phyloP scores from a whole-genome alignment of 108 stramenopile species.

The Cyclotella choctawhatcheeana region DNA sequence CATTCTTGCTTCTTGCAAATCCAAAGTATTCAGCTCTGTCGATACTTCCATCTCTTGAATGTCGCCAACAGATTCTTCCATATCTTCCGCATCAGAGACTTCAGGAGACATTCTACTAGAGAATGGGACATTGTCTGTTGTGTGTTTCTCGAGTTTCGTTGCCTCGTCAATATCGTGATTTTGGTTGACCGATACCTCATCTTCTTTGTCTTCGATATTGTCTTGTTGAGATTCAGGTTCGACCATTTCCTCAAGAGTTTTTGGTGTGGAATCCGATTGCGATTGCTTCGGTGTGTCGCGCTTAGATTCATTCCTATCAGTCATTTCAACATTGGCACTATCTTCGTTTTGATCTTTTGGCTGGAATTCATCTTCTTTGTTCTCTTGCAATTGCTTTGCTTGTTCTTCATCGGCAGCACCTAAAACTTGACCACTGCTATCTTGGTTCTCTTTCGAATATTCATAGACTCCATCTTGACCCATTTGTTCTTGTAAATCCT shows the following conservation, averaged over 20 bases:
- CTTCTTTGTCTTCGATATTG: constrained; percentile 21
- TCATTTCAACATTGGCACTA: constrained; percentile 21
- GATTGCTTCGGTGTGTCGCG: constrained; percentile 35
- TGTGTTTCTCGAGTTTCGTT: constrained; percentile 31
- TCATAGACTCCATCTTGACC: constrained; percentile 71
- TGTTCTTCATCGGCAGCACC: constrained; percentile 74
- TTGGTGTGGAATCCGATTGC: constrained; percentile 9
- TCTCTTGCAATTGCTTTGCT: constrained; percentile 52
- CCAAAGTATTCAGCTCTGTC: constrained; percentile 45
- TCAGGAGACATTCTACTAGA: constrained; percentile 28
- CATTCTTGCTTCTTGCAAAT: constrained; percentile 56
- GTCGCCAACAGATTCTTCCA: constrained; percentile 53
- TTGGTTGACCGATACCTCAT: constrained; percentile 11
- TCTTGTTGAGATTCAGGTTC: constrained; percentile 31
- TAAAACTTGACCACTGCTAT: constrained; percentile 80
- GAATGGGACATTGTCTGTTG: constrained; percentile 16
- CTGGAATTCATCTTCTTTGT: constrained; percentile 51
- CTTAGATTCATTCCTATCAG: constrained; percentile 36
- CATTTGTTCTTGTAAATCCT: not conserved
- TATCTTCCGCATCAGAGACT: constrained; percentile 40
- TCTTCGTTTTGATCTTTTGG: constrained; percentile 18
- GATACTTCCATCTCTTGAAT: constrained; percentile 48
- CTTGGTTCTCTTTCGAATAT: constrained; percentile 65
- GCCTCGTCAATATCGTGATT: constrained; percentile 36
- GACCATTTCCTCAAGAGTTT: constrained; percentile 29